A percentile compares a stretch with the other conserved stretches of the same genome.
Evolutionary conservation across 345 rosid species (phyloP).

Genomic region (Linum trigynum): DNA sequence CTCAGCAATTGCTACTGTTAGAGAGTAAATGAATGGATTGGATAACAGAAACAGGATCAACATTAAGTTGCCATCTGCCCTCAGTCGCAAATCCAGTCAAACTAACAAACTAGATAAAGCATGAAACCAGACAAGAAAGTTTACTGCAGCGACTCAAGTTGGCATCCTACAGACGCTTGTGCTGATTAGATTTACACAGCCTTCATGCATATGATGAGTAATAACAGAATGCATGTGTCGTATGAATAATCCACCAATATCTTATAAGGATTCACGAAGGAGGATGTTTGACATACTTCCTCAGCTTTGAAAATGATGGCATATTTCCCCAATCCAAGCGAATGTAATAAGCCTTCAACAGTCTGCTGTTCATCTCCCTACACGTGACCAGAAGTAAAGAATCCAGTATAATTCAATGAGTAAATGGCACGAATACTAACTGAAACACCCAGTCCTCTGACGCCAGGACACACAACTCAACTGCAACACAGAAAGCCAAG

Average conservation of each 20-base stretch:
- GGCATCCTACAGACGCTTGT: neutral
- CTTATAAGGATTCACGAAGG: neutral
- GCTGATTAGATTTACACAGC: conserved; percentile 2
- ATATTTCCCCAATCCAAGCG: conserved; percentile 75
- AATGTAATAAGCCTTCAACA: conserved; percentile 65
- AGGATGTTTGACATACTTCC: conserved; percentile 50
- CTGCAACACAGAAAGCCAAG: neutral
- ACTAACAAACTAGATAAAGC: neutral
- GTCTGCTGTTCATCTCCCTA: conserved; percentile 67
- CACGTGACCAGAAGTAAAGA: conserved; percentile 6
- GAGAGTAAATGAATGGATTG: too few relatives aligned
- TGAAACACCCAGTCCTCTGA: too few relatives aligned
- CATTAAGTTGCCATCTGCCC: neutral
- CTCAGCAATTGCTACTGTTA: too few relatives aligned
- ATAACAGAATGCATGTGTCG: neutral
- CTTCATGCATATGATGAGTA: neutral
- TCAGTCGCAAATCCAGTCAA: neutral
- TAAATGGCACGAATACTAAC: neutral
- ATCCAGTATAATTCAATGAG: neutral
- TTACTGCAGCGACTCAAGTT: neutral
- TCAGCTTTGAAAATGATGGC: conserved; percentile 71
- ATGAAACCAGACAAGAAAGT: neutral
- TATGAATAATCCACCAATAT: neutral
- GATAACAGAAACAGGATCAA: too few relatives aligned
- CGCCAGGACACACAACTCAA: neutral